Base-by-base conservation (phyloP, 2,329 filamentous ascomycete species). In the Aspergillus aculeatus region DNA sequence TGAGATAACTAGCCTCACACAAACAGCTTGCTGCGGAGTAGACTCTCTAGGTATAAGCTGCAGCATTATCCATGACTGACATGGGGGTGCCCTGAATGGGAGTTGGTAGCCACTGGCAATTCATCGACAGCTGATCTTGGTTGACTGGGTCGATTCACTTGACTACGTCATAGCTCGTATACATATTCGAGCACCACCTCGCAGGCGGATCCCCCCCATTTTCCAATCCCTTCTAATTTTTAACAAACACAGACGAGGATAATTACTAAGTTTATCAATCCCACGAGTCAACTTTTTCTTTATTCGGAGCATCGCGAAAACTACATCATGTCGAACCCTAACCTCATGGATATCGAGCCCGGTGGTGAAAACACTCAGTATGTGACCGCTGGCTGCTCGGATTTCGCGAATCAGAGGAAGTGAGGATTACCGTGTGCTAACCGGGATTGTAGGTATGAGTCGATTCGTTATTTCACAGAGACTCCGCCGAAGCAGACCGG, bases 301-400 rank as follows among this genome's bases (percentile, higher is more conserved):
- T 50, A 21, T 10, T n/a, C 41, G 14, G 6, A 49, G 31, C 16
- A 19, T 4, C 47, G 14, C 19, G 21, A 48, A 23, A 21, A 47
- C 11, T n/a, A 29, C 41, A 64, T 21, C 10, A 85, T 85, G 83
- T 80, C 82, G 9, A 67, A 72, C 62, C 73, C 77, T 19, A 80
- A 81, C 63, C 75, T 87, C 47, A 83, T 88, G 80, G 80, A 85
- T 65, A 86, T 83, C 31, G 81, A 82, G 59, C 78, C 79, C 19
- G 86, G 86, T 68, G 86, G 86, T 64, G 84, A 88, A 72, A 80
- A 80, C 59, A 83, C 81, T 4, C 85, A 85, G 81, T 85, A 78
- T 57, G 76, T 54, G 5, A 5, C 19, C 54, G 24, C 21, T 31
- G 35, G 12, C 23, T 23, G 23, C 23, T 23, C 23, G 2, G 47